Conservation (phyloP, 208 protist genomes). For the Herpetomonas samuelpessoai region DNA sequence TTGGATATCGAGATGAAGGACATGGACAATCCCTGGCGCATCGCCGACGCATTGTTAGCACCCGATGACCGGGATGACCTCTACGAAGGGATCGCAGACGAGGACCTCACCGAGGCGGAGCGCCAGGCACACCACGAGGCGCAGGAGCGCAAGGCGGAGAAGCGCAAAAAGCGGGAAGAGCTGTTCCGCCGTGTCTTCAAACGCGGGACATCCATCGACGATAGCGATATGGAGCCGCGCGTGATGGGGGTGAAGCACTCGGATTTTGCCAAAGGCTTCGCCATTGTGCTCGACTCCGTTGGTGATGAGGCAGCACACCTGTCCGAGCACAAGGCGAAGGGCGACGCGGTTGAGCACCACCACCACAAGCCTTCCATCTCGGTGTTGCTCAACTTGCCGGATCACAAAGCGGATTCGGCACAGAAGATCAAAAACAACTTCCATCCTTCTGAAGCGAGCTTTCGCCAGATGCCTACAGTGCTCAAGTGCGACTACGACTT, state of each 20-base stretch:
- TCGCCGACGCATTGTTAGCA: constrained; percentile 68
- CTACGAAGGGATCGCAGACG: constrained; percentile 39
- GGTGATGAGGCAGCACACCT: constrained; percentile 41
- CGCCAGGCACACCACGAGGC: constrained; percentile 18
- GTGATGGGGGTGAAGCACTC: constrained; percentile 81
- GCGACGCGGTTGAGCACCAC: constrained; percentile 24
- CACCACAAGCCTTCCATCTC: constrained; percentile 58
- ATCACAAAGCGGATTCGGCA: constrained; percentile 26
- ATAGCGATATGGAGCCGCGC: constrained; percentile 44
- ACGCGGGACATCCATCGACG: constrained; percentile 60
- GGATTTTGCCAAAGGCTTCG: constrained; percentile 70
- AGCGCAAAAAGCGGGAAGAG: constrained; percentile 51
- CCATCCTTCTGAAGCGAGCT: constrained; percentile 32
- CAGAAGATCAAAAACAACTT: constrained; percentile 63
- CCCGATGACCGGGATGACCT: constrained; percentile 51
- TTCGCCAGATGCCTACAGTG: constrained; percentile 35
- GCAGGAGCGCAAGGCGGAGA: constrained; percentile 23
- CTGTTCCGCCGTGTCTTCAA: constrained; percentile 64
- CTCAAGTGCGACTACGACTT: constrained; percentile 74
- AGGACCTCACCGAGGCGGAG: constrained; percentile 45
- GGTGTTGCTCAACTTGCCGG: constrained; percentile 64
- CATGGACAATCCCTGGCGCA: constrained; percentile 48
- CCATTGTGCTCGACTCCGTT: constrained; percentile 67
- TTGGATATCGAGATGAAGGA: constrained; percentile 40
- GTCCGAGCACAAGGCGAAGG: constrained; percentile 19